These are phyloP conservation scores for Euphrasia arctica DNA, from an alignment of 305 asterid genomes.

Conservation along the genomic window DNA sequence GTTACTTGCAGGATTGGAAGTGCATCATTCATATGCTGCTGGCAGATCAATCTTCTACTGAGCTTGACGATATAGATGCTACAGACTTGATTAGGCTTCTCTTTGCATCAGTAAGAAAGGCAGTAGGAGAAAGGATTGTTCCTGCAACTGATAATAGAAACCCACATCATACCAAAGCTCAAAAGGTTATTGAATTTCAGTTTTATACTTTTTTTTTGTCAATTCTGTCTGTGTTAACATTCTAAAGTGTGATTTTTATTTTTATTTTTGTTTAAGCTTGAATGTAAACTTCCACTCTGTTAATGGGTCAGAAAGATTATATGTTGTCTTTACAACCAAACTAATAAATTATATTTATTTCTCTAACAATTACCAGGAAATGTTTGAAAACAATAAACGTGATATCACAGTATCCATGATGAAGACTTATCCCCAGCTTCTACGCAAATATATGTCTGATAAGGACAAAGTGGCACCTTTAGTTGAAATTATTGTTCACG, in stretches of 20 bases:
- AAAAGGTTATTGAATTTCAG: slow-evolving; percentile 51
- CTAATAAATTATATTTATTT: slow-evolving; percentile 16
- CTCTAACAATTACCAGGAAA: slow-evolving; percentile 52
- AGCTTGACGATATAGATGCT: slow-evolving; percentile 83
- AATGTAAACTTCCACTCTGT: slow-evolving; percentile 16
- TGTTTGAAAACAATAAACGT: slow-evolving; percentile 61
- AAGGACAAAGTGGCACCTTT: slow-evolving; percentile 78
- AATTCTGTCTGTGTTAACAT: slow-evolving; percentile 15
- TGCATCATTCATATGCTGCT: slow-evolving; percentile 81
- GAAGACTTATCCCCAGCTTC: slow-evolving; percentile 82
- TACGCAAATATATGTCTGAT: slow-evolving; percentile 87
- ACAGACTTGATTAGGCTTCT: slow-evolving; percentile 90
- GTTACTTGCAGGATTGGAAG: slow-evolving; percentile 83
- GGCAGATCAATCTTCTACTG: slow-evolving; percentile 69
- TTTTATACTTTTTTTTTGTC: slow-evolving; percentile 22
- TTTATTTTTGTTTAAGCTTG: not conserved
- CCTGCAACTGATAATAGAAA: slow-evolving; percentile 38
- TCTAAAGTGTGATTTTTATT: not conserved
- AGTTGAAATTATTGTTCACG: slow-evolving; percentile 69
- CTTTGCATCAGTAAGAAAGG: slow-evolving; percentile 79
- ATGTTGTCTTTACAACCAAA: slow-evolving; percentile 16
- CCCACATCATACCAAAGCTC: slow-evolving; percentile 66
- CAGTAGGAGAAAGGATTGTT: slow-evolving; percentile 94
- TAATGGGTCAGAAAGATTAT: slow-evolving; percentile 17
- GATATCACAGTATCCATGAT: slow-evolving; percentile 78